Conservation (phyloP, 257 asterid genomes). For the Prunella vulgaris region DNA sequence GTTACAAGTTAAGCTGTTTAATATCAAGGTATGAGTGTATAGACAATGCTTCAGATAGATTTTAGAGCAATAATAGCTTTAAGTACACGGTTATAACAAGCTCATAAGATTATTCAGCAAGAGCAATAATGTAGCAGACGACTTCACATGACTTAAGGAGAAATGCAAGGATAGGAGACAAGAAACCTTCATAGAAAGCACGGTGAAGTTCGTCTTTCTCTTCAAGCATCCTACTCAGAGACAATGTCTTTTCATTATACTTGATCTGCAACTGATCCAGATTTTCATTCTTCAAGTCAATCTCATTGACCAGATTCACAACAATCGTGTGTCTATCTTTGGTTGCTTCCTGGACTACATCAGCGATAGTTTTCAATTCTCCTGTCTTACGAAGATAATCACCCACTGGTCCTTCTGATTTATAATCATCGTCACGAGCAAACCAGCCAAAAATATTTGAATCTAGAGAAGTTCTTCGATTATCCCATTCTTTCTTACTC, state of each 20-base stretch:
- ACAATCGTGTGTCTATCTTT: conserved; percentile 44
- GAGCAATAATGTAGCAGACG: not conserved
- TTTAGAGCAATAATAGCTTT: not conserved
- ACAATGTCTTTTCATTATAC: conserved; percentile 52
- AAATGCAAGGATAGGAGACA: conserved; percentile 10
- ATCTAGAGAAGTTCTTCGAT: conserved; percentile 18
- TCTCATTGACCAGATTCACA: conserved; percentile 57
- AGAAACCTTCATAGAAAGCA: conserved; percentile 64
- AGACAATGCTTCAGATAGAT: not conserved
- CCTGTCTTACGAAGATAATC: conserved; percentile 26
- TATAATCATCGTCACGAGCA: conserved; percentile 30
- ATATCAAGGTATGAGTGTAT: conserved; percentile 3
- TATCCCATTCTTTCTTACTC: conserved; percentile 24
- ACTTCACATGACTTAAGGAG: not conserved
- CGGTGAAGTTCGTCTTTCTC: conserved; percentile 85
- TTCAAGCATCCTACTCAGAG: conserved; percentile 72
- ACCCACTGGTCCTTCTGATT: conserved; percentile 27
- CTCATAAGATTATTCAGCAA: not conserved
- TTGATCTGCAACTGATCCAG: conserved; percentile 55
- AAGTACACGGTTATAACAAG: not conserved
- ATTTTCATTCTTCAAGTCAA: conserved; percentile 62
- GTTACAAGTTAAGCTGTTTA: conserved; percentile 1
- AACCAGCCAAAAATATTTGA: conserved; percentile 26
- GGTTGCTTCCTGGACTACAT: conserved; percentile 26
- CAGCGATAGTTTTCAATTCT: conserved; percentile 24